Evolutionary conservation across 768 basidiomycete genomes (phyloP), one percentile per base, ranked within the genome.

Genomic region (Hygrocybe punicea): DNA sequence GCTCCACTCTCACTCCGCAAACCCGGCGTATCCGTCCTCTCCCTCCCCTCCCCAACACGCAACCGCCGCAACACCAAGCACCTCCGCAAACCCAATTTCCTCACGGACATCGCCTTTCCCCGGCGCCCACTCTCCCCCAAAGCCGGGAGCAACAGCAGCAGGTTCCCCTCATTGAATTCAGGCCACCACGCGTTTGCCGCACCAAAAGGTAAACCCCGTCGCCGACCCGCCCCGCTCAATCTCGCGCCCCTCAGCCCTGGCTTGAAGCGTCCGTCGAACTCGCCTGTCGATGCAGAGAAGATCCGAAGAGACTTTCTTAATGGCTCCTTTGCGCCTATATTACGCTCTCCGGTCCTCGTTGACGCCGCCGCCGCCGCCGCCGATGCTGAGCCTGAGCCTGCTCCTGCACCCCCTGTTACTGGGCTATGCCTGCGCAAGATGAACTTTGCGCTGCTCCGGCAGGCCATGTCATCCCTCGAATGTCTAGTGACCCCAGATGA

Each of bases 361-460:
- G n/a, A n/a, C n/a, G n/a, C n/a, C n/a, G n/a, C n/a, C n/a, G n/a
- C n/a, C n/a, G n/a, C n/a, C n/a, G n/a, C n/a, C n/a, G n/a, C n/a
- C n/a, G n/a, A n/a, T n/a, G 36, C 63, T 56, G 47, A 57, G 56
- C 17, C 39, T 54, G 19, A 55, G 60, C 47, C 69, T 61, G 56
- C 21, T 25, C 11, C 48, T 13, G n/a, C 21, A 24, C 5, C 40
- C 3, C 5, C 40, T 16, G 40, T 3, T 14, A 33, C 23, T 85
- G 0, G 87, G 88, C 55, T 86, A 79, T 6, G 80, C 79, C 2
- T 86, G 79, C 6, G 80, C 79, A 3, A 89, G 80, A 91, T 90
- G 19, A 87, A 84, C 56, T 82, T 84, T 13, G 85, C 79, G 7
- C 89, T 66, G 53, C 74, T 81, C 17, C n/a, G 45, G 17, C 16